phyloP scores from a whole-genome alignment of 2,329 filamentous ascomycete species.

The Trichoderma semiorbis region DNA sequence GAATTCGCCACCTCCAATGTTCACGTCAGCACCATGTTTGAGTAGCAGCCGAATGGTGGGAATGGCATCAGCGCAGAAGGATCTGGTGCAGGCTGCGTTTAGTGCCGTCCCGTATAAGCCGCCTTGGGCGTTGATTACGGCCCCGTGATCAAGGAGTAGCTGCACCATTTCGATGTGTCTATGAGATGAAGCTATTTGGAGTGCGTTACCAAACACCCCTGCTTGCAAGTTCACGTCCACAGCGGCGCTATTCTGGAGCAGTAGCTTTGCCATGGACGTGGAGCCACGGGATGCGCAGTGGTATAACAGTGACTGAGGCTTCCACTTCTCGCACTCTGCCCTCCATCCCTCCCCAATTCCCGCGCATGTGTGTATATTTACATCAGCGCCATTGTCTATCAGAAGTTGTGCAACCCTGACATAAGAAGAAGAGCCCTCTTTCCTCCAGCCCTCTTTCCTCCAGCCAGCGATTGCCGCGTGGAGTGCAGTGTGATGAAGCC shows the following conservation, averaged over 20 bases:
- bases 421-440: no score
- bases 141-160: neutral
- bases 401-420: neutral
- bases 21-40: neutral
- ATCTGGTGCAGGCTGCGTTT: no score
- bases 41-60: neutral
- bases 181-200: neutral
- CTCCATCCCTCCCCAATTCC: neutral
- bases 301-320: neutral
- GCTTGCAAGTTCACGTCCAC: neutral
- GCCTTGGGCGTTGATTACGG: neutral
- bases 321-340: neutral
- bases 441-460: neutral
- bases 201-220: neutral
- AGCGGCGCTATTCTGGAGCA: neutral
- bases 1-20: neutral
- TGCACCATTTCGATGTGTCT: neutral
- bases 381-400: neutral
- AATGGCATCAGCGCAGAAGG: neutral
- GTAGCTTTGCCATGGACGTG: neutral
- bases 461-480: neutral
- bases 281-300: fast-evolving
- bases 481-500: neutral
- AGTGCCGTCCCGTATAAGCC: neutral
- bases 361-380: neutral